These are phyloP conservation scores for Diaporthe humulicola DNA, from an alignment of 2,329 filamentous ascomycete genomes.

Conservation along the genomic window DNA sequence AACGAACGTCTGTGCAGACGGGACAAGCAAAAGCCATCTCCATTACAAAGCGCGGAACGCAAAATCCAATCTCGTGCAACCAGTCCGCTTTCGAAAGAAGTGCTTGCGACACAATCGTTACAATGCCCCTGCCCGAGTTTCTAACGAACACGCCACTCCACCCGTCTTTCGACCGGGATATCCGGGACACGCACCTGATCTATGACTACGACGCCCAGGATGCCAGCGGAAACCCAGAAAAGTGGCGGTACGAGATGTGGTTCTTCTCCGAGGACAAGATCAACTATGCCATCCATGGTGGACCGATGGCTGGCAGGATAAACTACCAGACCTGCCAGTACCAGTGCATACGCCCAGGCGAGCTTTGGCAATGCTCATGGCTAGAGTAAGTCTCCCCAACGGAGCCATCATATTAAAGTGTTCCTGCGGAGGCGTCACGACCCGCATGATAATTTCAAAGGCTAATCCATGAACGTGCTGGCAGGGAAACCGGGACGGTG, in stretches of 20 bases:
- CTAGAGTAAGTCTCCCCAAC: slow-evolving; percentile 48
- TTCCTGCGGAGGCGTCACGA: no score
- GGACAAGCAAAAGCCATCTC: not conserved
- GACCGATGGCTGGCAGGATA: slow-evolving; percentile 67
- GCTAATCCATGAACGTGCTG: not conserved
- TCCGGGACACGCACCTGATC: slow-evolving; percentile 66
- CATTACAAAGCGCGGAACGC: not conserved
- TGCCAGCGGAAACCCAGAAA: slow-evolving; percentile 62
- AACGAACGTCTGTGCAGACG: not conserved
- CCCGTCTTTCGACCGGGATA: slow-evolving; percentile 61
- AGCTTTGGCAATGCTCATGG: slow-evolving; percentile 73
- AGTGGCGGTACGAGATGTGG: slow-evolving; percentile 74
- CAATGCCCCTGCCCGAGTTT: slow-evolving; percentile 34
- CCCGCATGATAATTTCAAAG: not conserved
- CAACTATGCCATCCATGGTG: slow-evolving; percentile 71
- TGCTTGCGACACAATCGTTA: not conserved
- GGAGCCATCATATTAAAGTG: no score
- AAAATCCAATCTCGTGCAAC: not conserved
- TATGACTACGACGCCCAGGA: slow-evolving; percentile 69
- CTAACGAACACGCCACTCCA: slow-evolving; percentile 37
- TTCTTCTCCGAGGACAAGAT: slow-evolving; percentile 67
- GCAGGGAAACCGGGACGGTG: slow-evolving; percentile 67
- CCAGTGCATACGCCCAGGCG: slow-evolving; percentile 69
- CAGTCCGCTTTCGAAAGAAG: not conserved
- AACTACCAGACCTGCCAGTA: slow-evolving; percentile 68